phyloP scores from a whole-genome alignment of 345 rosid species.

The Dipteronia dyeriana region DNA sequence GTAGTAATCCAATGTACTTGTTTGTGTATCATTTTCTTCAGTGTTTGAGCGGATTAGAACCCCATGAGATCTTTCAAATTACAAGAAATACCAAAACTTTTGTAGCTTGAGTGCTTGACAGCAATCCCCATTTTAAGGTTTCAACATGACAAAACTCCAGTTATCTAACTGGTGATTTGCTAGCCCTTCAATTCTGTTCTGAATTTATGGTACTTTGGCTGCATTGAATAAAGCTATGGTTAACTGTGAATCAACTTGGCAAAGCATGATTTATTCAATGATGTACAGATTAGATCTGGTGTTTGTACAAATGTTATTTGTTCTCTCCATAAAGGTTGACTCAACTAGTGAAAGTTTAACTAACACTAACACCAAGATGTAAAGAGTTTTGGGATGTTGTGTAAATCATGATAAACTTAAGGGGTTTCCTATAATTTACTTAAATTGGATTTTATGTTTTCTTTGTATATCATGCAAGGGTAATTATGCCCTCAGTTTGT shows the following conservation, averaged over 20 bases:
- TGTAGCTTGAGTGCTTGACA: too few relatives aligned
- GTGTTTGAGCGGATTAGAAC: background rate
- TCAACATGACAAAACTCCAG: too few relatives aligned
- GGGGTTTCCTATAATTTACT: background rate
- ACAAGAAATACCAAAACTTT: background rate
- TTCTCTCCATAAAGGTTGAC: background rate
- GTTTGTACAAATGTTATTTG: background rate
- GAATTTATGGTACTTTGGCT: background rate
- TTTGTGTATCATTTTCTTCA: background rate
- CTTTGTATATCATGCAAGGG: background rate
- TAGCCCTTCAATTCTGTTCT: background rate
- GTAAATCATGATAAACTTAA: background rate
- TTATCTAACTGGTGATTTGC: background rate
- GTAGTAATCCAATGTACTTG: background rate
- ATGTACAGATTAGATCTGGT: background rate
- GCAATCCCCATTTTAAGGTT: too few relatives aligned
- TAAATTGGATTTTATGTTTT: background rate
- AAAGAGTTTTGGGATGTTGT: background rate
- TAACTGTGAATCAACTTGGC: background rate
- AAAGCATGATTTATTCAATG: background rate
- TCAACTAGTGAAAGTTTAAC: background rate
- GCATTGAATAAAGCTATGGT: background rate
- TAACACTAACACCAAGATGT: background rate
- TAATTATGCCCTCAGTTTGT: background rate
- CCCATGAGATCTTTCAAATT: background rate